These are phyloP conservation scores for Candida sanyaensis DNA, from an alignment of 1,139 yeast species.

Conservation along the genomic window DNA sequence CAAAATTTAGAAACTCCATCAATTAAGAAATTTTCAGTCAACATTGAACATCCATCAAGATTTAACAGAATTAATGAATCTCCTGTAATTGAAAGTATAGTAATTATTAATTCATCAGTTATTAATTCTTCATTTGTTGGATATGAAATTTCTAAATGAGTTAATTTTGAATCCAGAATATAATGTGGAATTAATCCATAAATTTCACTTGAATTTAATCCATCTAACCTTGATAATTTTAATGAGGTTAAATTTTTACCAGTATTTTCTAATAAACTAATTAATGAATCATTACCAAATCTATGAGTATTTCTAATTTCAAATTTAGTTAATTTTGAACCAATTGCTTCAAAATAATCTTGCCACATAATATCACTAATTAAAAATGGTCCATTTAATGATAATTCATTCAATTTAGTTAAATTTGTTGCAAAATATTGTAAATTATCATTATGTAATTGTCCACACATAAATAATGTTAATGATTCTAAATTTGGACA, in stretches of 20 bases:
- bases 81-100: slow-evolving; percentile 63
- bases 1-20: slow-evolving; percentile 66
- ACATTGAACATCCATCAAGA: slow-evolving; percentile 70
- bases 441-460: slow-evolving; percentile 76
- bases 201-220: slow-evolving; percentile 56
- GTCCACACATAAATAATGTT: slow-evolving; percentile 90
- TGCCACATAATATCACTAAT: slow-evolving; percentile 79
- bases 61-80: slow-evolving; percentile 56
- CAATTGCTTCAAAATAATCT: slow-evolving; percentile 57
- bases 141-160: slow-evolving; percentile 65
- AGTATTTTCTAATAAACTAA: slow-evolving; percentile 62
- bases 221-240: slow-evolving; percentile 68
- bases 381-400: slow-evolving; percentile 85
- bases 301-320: slow-evolving; percentile 83
- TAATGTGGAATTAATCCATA: slow-evolving; percentile 69
- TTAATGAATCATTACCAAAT: slow-evolving; percentile 66
- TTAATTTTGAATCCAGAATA: slow-evolving; percentile 46
- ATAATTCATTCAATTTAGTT: slow-evolving; percentile 49
- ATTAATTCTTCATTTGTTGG: slow-evolving; percentile 67
- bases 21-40: slow-evolving; percentile 64
- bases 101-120: slow-evolving; percentile 70
- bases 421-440: slow-evolving; percentile 63
- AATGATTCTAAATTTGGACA: slow-evolving; percentile 73
- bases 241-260: slow-evolving; percentile 52
- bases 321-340: slow-evolving; percentile 37